A percentile compares a stretch with the other conserved stretches of the same genome.
Evolutionary conservation across 371 early-diverging fungal genomes (phyloP).

Genomic region (Mucor irregularis): DNA sequence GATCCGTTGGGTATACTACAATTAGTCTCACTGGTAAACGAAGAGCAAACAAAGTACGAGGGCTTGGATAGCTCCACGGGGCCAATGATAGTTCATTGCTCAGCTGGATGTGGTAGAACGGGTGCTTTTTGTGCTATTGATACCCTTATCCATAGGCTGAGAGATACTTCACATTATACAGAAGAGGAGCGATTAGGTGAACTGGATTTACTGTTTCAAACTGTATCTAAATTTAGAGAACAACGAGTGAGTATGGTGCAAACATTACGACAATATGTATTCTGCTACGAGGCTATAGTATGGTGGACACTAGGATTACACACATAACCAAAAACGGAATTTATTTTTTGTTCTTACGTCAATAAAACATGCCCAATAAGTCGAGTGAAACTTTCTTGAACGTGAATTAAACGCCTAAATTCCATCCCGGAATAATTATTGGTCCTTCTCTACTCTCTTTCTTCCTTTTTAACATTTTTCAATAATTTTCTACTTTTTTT

Average conservation of each 20-base stretch:
- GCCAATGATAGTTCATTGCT: slow-evolving; percentile 88
- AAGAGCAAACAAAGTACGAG: slow-evolving; percentile 27
- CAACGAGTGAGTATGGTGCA: slow-evolving; percentile 84
- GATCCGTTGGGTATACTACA: slow-evolving; percentile 48
- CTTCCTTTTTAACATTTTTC: neutral
- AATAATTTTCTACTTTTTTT: neutral
- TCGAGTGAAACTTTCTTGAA: neutral
- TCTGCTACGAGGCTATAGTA: slow-evolving; percentile 80
- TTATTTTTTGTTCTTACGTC: neutral
- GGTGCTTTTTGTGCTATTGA: slow-evolving; percentile 90
- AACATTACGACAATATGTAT: slow-evolving; percentile 77
- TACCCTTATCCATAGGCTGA: slow-evolving; percentile 40
- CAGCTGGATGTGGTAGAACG: slow-evolving; percentile 94
- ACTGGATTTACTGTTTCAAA: slow-evolving; percentile 35
- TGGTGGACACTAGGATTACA: slow-evolving; percentile 39
- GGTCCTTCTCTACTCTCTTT: neutral
- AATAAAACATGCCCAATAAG: slow-evolving; percentile 6
- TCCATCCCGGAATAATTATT: neutral
- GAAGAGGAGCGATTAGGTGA: slow-evolving; percentile 22
- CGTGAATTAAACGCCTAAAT: neutral
- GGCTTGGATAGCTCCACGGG: slow-evolving; percentile 29
- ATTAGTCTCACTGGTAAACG: slow-evolving; percentile 55
- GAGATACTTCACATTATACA: slow-evolving; percentile 28
- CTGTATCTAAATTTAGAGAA: slow-evolving; percentile 67
- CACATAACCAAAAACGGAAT: neutral